Percentiles rank a stretch among this genome's conserved stretches.
These are phyloP conservation scores for Candida nanaspora DNA, from an alignment of 805 yeast genomes.

Conservation along the genomic window DNA sequence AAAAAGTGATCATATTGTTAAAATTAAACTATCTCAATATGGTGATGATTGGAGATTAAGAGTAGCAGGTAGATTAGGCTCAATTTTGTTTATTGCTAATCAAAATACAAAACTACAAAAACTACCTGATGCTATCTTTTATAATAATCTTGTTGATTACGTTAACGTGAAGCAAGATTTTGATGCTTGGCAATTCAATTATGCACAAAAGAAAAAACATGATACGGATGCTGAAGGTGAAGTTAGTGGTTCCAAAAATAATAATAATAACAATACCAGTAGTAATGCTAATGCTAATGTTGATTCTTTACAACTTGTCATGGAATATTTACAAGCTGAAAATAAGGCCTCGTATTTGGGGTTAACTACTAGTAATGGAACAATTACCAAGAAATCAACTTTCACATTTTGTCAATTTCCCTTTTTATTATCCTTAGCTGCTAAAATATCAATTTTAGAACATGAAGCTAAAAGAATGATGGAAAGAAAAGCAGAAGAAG, in stretches of 20 bases:
- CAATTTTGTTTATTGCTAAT: slow-evolving; percentile 51
- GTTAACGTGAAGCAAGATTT: slow-evolving; percentile 74
- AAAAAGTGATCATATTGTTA: slow-evolving; percentile 15
- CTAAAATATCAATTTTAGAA: slow-evolving; percentile 74
- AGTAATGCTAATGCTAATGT: slow-evolving; percentile 13
- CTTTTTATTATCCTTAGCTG: slow-evolving; percentile 71
- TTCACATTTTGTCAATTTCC: slow-evolving; percentile 79
- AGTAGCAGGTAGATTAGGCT: slow-evolving; percentile 55
- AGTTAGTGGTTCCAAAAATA: not conserved
- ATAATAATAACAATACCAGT: not conserved
- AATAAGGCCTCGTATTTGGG: slow-evolving; percentile 27
- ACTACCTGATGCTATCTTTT: slow-evolving; percentile 43
- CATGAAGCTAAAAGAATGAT: slow-evolving; percentile 74
- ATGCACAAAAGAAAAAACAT: slow-evolving; percentile 9
- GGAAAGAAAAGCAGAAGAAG: slow-evolving; percentile 86
- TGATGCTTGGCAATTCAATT: slow-evolving; percentile 66
- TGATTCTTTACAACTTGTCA: slow-evolving; percentile 30
- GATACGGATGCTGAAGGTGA: slow-evolving; percentile 1
- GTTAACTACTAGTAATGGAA: slow-evolving; percentile 19
- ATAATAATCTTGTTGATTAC: slow-evolving; percentile 77
- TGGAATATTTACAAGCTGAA: slow-evolving; percentile 37
- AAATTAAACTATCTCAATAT: slow-evolving; percentile 51
- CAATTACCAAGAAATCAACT: slow-evolving; percentile 13
- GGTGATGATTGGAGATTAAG: slow-evolving; percentile 77
- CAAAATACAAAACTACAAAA: slow-evolving; percentile 21